Evolutionary conservation across 202 grass and related monocot species (phyloP), one percentile per base, ranked within the genome.

Genomic region (Bolboschoenoplectus hybrid): DNA sequence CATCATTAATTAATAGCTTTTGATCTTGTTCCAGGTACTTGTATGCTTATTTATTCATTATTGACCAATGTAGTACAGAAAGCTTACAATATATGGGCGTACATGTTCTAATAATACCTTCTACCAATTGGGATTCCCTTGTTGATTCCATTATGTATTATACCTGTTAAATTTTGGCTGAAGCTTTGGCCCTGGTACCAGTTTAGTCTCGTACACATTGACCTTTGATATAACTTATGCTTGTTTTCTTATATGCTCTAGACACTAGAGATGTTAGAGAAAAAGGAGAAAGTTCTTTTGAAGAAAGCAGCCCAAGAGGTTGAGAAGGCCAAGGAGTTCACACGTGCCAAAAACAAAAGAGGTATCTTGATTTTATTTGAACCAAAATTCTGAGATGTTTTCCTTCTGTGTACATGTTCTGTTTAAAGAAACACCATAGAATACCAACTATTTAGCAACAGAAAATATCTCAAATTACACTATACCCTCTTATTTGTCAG

Each of bases 251-350:
- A 52, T 66, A 76, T 85, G 13, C 46, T 85, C 52, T 83, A 94
- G 94, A 97, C 94, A 69, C 91, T 97, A 69, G 94, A 97, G 88
- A 97, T 97, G 92, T 88, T 97, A 75, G 94, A 97, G 82, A 97
- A 97, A 80, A 97, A 94, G 87, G 94, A 97, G 85, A 97, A 89
- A 56, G 91, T 97, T 63, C 90, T 97, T 64, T 78, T 91, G 74
- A 97, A 97, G 86, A 97, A 97, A 70, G 94, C 90, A 0, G 64
- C 88, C 85, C 84, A 91, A 83, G 94, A 97, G 76, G 94, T 97
- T 16, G 92, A 97, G 84, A 97, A 89, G 81, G 94, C 94, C 12
- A 97, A 94, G 81, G 88, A 82, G 36, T 97, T 91, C 86, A 91
- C 90, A 7, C 93, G 91, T 82, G 80, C 89, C 43, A 97, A 97